Evolutionary conservation across 306 rosid species (phyloP).

Genomic region (Arachis stenosperma): DNA sequence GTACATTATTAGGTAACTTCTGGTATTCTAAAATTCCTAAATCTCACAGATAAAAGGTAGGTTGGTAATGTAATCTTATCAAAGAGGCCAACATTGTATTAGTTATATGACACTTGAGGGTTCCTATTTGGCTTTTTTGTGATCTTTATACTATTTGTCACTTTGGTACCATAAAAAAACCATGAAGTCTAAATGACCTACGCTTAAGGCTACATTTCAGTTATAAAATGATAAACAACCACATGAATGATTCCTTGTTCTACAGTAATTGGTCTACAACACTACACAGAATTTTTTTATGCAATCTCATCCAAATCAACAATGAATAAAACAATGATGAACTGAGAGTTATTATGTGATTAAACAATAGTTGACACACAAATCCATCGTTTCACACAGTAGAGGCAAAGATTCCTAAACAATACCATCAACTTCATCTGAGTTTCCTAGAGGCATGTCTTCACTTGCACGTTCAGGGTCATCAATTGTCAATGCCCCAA

Average conservation of each 20-base stretch:
- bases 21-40: too few species aligned
- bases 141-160: constrained; percentile 2
- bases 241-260: constrained; percentile 12
- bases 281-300: neutral
- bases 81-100: neutral
- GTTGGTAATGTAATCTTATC: constrained; percentile 22
- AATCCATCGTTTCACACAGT: constrained; percentile 15
- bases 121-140: neutral
- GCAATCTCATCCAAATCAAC: constrained; percentile 25
- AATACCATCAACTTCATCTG: constrained; percentile 68
- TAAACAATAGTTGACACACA: constrained; percentile 22
- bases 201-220: constrained; percentile 1
- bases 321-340: constrained; percentile 30
- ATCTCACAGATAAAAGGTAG: neutral
- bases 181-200: neutral
- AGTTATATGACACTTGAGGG: constrained; percentile 7
- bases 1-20: too few species aligned
- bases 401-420: constrained; percentile 15
- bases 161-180: constrained; percentile 9
- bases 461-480: constrained; percentile 46
- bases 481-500: constrained; percentile 44
- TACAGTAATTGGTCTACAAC: neutral
- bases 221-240: constrained; percentile 25
- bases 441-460: constrained; percentile 45
- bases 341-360: constrained; percentile 24